Conservation (phyloP, 1,284 basidiomycete genomes). For the Lignosus rhinocerotis region DNA sequence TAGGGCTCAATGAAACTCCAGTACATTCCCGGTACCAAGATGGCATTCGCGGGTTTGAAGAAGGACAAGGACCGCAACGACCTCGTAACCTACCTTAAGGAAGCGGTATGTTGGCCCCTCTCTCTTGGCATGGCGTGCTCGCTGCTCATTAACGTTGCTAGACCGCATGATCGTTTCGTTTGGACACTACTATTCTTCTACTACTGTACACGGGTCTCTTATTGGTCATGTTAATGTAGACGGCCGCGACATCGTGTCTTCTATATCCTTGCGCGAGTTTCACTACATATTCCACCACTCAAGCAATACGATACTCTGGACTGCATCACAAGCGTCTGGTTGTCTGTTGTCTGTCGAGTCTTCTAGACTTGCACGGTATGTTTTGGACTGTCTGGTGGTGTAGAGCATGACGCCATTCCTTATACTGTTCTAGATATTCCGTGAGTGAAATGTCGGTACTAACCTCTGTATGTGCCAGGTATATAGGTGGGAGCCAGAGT, state of each 20-base stretch:
- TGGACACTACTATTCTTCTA: conserved; percentile 11
- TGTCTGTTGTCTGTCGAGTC: too few relatives aligned
- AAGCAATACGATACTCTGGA: conserved; percentile 17
- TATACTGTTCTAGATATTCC: too few relatives aligned
- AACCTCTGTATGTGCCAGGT: too few relatives aligned
- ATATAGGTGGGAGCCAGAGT: too few relatives aligned
- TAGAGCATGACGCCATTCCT: too few relatives aligned
- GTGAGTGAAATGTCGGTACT: too few relatives aligned
- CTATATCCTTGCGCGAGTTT: conserved; percentile 1
- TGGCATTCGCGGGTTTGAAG: conserved; percentile 97
- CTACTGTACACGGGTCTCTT: conserved; percentile 18
- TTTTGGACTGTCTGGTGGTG: too few relatives aligned
- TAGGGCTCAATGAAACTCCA: conserved; percentile 32
- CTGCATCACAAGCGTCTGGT: not conserved
- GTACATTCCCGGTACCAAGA: conserved; percentile 97
- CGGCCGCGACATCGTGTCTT: conserved; percentile 23
- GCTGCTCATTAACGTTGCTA: conserved; percentile 3
- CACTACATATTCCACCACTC: conserved; percentile 8
- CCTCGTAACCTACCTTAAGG: conserved; percentile 80
- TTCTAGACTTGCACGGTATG: too few relatives aligned
- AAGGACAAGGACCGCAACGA: conserved; percentile 96
- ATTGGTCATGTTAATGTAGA: conserved; percentile 30
- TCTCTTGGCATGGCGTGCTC: not conserved
- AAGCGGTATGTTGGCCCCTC: conserved; percentile 46
- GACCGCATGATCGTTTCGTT: conserved; percentile 22